Conservation (phyloP, 1,284 basidiomycete genomes). For the Trichosporon faecale region DNA sequence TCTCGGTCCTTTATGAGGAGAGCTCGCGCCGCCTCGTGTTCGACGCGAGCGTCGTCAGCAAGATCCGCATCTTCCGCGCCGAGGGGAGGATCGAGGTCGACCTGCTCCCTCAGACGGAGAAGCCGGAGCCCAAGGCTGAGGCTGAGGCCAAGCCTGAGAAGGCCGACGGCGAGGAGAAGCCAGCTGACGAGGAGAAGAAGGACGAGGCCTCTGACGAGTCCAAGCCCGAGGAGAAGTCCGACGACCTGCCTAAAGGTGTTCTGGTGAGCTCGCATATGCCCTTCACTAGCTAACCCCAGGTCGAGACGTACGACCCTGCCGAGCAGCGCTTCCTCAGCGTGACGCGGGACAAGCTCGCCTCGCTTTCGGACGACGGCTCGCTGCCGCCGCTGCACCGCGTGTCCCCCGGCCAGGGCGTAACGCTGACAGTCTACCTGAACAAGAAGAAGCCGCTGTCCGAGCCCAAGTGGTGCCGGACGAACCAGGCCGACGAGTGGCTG, state of each 20-base stretch:
- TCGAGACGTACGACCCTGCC: slow-evolving; percentile 45
- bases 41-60: slow-evolving; percentile 79
- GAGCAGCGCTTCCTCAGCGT: slow-evolving; percentile 48
- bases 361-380: slow-evolving; percentile 31
- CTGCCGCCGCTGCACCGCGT: slow-evolving; percentile 26
- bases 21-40: slow-evolving; percentile 80
- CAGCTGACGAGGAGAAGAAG: slow-evolving; percentile 12
- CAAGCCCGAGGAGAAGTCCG: slow-evolving; percentile 15
- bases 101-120: slow-evolving; percentile 46
- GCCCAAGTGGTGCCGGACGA: slow-evolving; percentile 91
- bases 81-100: slow-evolving; percentile 81
- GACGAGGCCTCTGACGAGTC: slow-evolving; percentile 4
- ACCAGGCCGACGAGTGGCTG: slow-evolving; percentile 89
- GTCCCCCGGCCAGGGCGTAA: slow-evolving; percentile 32
- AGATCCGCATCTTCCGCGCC: slow-evolving; percentile 72
- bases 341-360: slow-evolving; percentile 31
- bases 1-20: slow-evolving; percentile 91
- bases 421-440: slow-evolving; percentile 65
- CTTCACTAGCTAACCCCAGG: slow-evolving; percentile 27
- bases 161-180: background rate
- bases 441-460: slow-evolving; percentile 82
- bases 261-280: slow-evolving; percentile 38
- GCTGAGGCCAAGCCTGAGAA: background rate
- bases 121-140: background rate
- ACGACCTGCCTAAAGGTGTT: slow-evolving; percentile 45